Percentiles rank a stretch among this genome's conserved stretches.
These are phyloP conservation scores for Blastobotrys terrestris DNA, from an alignment of 805 yeast genomes.

Conservation along the genomic window DNA sequence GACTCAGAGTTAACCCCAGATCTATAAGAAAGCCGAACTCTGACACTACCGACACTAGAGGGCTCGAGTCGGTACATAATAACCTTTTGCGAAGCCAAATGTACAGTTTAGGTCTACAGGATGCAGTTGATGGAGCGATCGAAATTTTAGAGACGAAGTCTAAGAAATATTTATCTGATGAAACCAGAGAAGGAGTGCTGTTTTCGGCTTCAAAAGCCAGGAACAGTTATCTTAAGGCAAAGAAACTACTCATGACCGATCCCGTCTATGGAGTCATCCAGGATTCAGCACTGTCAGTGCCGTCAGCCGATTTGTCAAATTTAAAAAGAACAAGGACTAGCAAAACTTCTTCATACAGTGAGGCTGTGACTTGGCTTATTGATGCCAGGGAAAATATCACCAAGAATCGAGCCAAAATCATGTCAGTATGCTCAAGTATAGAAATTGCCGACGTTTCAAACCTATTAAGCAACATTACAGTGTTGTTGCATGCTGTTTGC, in stretches of 20 bases:
- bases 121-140: conserved; percentile 9
- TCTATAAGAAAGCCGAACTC: not conserved
- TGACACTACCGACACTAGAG: conserved; percentile 1
- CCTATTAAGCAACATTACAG: conserved; percentile 10
- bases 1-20: not conserved
- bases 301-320: conserved; percentile 29
- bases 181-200: conserved; percentile 12
- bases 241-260: conserved; percentile 29
- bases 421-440: conserved; percentile 10
- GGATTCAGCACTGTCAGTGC: conserved; percentile 46
- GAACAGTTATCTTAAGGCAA: conserved; percentile 16
- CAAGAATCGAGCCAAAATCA: not conserved
- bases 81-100: conserved; percentile 9
- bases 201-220: conserved; percentile 14
- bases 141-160: conserved; percentile 5
- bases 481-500: conserved; percentile 13
- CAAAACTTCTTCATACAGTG: conserved; percentile 1
- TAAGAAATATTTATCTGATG: not conserved
- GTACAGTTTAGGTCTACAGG: conserved; percentile 15
- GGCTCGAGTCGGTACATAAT: conserved; percentile 8
- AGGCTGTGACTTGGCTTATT: conserved; percentile 4
- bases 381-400: conserved; percentile 7
- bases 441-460: conserved; percentile 13
- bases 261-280: conserved; percentile 45
- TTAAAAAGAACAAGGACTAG: not conserved